Base-by-base conservation (phyloP, 1,284 basidiomycete genomes). In the Ceratobasidium sp. region DNA sequence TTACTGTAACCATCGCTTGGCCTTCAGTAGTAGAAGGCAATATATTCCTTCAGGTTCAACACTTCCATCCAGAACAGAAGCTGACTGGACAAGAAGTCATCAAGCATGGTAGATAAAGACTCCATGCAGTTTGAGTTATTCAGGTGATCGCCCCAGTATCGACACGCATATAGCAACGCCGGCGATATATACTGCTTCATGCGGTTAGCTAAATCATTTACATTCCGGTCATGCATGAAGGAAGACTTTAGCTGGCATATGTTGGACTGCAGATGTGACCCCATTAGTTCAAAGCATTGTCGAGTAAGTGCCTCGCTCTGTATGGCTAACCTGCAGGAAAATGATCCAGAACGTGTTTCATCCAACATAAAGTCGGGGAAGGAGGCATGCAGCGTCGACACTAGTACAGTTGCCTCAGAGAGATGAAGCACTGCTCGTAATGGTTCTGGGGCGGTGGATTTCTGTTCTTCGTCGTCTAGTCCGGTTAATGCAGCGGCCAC, bases 31-130 rank as follows among this genome's bases (percentile, higher is more conserved):
- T 40, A 17, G 38, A 40, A 40, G 10, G 38, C 10, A 40, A 8
- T 40, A 40, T 40, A 10, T 47, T 20, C 45, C 29, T 60, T 60
- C 43, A 60, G 45, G 20, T 49, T 60, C 42, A 60, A 25, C 10
- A 60, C 31, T 20, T 60, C 57, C 57, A 49, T 47, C 57, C 57
- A 60, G 15, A 60, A 31, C 15, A 60, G 42, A 2, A 60, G 20
- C 20, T 43, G 25, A 4, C 1, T 17, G n/a, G 42, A 22, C 12
- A 60, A 10, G 3, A 47, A 49, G 3, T 47, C 42, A 12, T 31
- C 13, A 10, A 47, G 45, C 10, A 47, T 6, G 10, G 45, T 12
- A 12, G 7, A 12, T 12, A 47, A 20, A 6, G 7, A 6, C 7
- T 47, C 20, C 7, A 20, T 12, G 6, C 7, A 15, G 7, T 12